phyloP scores from a whole-genome alignment of 2,329 filamentous ascomycete species.

The Amauroascus niger region DNA sequence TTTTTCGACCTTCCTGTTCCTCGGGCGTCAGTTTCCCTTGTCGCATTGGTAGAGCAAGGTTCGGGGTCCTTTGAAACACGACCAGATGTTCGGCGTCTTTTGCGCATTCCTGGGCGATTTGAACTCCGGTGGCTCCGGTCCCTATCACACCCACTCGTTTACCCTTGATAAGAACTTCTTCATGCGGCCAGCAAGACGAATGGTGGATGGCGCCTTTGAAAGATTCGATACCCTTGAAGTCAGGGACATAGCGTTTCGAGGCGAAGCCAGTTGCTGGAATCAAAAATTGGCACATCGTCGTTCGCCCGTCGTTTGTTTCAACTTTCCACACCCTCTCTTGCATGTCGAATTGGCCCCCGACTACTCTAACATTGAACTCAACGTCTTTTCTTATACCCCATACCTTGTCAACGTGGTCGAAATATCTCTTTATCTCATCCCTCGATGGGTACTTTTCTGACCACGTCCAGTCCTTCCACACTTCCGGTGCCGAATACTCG shows the following conservation, averaged over 20 bases:
- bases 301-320: constrained; percentile 34
- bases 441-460: constrained; percentile 24
- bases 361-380: constrained; percentile 38
- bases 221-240: constrained; percentile 28
- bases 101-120: constrained; percentile 52
- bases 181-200: constrained; percentile 52
- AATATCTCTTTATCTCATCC: constrained; percentile 39
- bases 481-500: constrained; percentile 44
- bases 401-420: constrained; percentile 39
- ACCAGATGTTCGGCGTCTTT: constrained; percentile 44
- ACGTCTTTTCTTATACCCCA: constrained; percentile 38
- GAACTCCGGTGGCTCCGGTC: constrained; percentile 55
- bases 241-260: constrained; percentile 37
- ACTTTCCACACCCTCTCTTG: constrained; percentile 37
- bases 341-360: constrained; percentile 35
- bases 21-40: constrained; percentile 40
- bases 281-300: constrained; percentile 37
- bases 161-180: constrained; percentile 46
- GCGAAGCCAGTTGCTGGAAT: constrained; percentile 41
- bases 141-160: constrained; percentile 56
- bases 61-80: constrained; percentile 55
- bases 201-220: constrained; percentile 54
- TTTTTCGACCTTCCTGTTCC: constrained; percentile 41
- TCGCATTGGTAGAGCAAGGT: constrained; percentile 54
- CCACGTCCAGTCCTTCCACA: constrained; percentile 41